Evolutionary conservation across 2,329 filamentous ascomycete genomes (phyloP).

Genomic region (Colletotrichum higginsianum): DNA sequence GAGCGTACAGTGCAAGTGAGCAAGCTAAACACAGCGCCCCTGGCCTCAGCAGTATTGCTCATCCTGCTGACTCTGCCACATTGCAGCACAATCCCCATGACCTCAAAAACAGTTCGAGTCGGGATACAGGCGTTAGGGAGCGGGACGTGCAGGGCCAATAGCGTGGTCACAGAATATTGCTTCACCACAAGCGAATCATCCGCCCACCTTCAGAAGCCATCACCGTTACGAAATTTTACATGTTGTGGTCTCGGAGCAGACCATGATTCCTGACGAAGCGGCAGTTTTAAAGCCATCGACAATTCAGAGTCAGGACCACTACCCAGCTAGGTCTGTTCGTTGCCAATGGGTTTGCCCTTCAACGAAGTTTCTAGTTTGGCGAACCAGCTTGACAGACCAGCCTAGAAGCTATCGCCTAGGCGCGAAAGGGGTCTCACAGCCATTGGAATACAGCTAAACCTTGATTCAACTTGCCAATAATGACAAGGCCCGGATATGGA

Average conservation of each 20-base stretch:
- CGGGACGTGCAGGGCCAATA: neutral
- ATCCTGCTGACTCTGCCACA: neutral
- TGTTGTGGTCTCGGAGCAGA: neutral
- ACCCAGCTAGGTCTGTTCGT: neutral
- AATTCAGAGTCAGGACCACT: too few species aligned
- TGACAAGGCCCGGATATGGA: neutral
- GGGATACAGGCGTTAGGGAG: neutral
- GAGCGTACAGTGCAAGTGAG: neutral
- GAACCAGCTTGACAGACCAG: neutral
- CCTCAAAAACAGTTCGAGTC: neutral
- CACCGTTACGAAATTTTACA: neutral
- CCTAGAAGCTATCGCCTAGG: neutral
- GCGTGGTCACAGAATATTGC: neutral
- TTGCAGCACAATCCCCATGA: neutral
- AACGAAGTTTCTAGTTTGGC: neutral
- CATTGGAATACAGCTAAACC: neutral
- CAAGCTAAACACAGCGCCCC: neutral
- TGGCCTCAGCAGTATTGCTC: neutral
- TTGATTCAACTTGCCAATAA: neutral
- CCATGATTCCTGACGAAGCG: neutral
- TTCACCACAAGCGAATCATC: neutral
- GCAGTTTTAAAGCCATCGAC: neutral
- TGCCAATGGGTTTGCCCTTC: neutral
- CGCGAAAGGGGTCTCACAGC: neutral
- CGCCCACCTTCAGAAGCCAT: neutral